Evolutionary conservation across 768 basidiomycete species (phyloP), one percentile per base, ranked within the genome.

Genomic region (Suillus ampliporus): DNA sequence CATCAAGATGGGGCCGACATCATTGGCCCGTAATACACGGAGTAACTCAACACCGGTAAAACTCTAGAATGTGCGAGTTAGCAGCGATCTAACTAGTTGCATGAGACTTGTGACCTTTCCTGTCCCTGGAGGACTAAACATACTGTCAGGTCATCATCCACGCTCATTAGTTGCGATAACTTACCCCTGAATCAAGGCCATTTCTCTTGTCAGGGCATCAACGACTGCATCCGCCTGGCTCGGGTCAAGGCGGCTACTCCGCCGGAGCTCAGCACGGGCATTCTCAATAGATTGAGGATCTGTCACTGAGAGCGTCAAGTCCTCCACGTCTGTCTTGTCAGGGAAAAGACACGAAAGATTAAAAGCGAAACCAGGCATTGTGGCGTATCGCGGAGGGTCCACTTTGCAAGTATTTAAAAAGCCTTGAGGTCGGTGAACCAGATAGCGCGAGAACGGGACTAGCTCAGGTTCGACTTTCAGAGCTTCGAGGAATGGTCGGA

Each of bases 131-230:
- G 91, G 91, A 50, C 89, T 90, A 61, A 4, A 41, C 4, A 53
- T 23, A 31, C 60, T 60, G 2, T 37, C 5, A 37, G 61, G 52
- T 23, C 11, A 50, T 10, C 0, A 53, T 37, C 9, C 13, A 9
- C 21, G 41, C 7, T 52, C 2, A 13, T 13, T 38, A 2, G 53
- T 60, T 40, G 23, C 1, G 57, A 65, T 15, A 31, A 61, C 77
- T 65, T 68, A 90, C 88, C 91, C 92, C 75, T 93, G 90, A 43
- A 94, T 89, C 52, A 93, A 73, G 0, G 84, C 78, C 0, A 92
- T 71, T 66, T 91, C 88, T 54, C 85, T 74, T 0, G 80, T 83
- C 40, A 92, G 70, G 0, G 84, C 78, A 61, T 87, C 83, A 4
- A 94, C 71, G 3, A 93, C 77, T 1, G 91, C 87, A 60, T 90